Percentiles rank a stretch among this genome's conserved stretches.
These are phyloP conservation scores for Candida stauntonica DNA, from an alignment of 805 yeast species.

Conservation along the genomic window DNA sequence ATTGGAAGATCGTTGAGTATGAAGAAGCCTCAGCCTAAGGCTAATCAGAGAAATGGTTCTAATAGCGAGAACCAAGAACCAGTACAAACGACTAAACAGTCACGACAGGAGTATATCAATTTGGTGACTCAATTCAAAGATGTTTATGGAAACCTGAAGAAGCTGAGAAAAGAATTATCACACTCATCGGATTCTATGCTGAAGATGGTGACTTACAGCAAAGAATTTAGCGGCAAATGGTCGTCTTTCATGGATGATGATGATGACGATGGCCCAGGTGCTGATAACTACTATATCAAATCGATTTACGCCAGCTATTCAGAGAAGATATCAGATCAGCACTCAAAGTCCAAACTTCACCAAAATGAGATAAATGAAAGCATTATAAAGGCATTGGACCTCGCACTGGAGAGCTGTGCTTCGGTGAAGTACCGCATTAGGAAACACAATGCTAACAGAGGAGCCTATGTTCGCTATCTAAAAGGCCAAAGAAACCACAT, in stretches of 20 bases:
- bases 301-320: constrained; percentile 29
- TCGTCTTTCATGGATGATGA: constrained; percentile 26
- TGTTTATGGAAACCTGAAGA: constrained; percentile 11
- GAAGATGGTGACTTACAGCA: constrained; percentile 13
- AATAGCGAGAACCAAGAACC: too few species aligned
- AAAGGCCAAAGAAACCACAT: constrained; percentile 4
- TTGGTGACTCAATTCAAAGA: constrained; percentile 10
- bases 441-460: constrained; percentile 30
- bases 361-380: constrained; percentile 25
- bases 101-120: constrained; percentile 8
- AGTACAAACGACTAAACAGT: too few species aligned
- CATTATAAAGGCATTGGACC: constrained; percentile 28
- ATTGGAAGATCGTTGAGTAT: too few species aligned
- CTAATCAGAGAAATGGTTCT: too few species aligned
- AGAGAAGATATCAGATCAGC: constrained; percentile 26
- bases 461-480: constrained; percentile 28
- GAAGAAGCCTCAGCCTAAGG: too few species aligned
- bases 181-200: constrained; percentile 10
- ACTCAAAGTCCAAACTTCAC: constrained; percentile 26
- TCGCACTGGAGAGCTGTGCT: constrained; percentile 24
- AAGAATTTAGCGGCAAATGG: constrained; percentile 27
- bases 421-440: constrained; percentile 25
- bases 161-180: constrained; percentile 20
- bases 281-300: constrained; percentile 20
- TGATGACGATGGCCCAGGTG: constrained; percentile 20